Evolutionary conservation across 2,329 filamentous ascomycete species (phyloP).

Genomic region (Ascochyta viciae-villosae): DNA sequence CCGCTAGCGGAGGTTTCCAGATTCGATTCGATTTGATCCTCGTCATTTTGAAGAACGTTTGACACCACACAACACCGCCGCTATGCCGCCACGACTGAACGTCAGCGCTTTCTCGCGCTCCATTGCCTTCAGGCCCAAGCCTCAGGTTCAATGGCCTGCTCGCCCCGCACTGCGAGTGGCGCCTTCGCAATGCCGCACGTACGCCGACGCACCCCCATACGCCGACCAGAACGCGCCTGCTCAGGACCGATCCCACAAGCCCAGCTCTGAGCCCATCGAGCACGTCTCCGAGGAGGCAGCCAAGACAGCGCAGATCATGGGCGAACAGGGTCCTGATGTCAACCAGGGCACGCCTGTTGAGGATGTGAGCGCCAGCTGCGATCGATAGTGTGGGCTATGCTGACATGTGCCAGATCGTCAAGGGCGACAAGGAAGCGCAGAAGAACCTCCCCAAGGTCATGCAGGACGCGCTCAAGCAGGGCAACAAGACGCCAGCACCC

Average conservation of each 20-base stretch:
- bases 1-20: conserved; percentile 9
- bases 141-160: conserved; percentile 38
- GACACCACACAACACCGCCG: conserved; percentile 26
- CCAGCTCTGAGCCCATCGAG: conserved; percentile 53
- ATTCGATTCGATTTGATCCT: conserved; percentile 10
- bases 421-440: conserved; percentile 66
- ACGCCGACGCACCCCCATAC: conserved; percentile 34
- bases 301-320: conserved; percentile 64
- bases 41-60: conserved; percentile 28
- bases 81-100: conserved; percentile 50
- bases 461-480: conserved; percentile 64
- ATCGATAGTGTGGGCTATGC: neutral
- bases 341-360: conserved; percentile 71
- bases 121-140: conserved; percentile 43
- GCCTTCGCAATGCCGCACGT: conserved; percentile 40
- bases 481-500: conserved; percentile 47
- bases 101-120: conserved; percentile 39
- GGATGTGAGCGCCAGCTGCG: conserved; percentile 57
- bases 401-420: conserved; percentile 61
- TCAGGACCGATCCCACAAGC: conserved; percentile 39
- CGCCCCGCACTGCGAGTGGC: conserved; percentile 29
- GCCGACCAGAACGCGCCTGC: conserved; percentile 43
- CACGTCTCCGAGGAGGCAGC: conserved; percentile 72
- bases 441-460: conserved; percentile 72
- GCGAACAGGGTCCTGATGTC: conserved; percentile 66